phyloP scores from a whole-genome alignment of 805 yeast species.

The Yamadazyma philogaea region DNA sequence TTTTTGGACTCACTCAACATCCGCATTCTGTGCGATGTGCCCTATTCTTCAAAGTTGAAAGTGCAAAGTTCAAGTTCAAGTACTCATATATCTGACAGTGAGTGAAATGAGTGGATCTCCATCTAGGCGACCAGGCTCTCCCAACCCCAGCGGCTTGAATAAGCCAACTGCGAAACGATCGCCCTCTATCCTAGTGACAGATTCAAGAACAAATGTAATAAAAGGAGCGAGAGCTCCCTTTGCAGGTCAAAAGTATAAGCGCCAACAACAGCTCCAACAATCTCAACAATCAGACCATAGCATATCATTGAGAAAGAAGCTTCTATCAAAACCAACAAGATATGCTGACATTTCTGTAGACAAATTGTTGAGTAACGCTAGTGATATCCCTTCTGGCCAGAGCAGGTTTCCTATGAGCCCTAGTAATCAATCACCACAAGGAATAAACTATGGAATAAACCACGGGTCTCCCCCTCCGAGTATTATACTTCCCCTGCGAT shows the following conservation, averaged over 20 bases:
- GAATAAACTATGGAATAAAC: slow-evolving; percentile 10
- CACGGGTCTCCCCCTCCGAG: slow-evolving; percentile 20
- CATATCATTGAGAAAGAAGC: slow-evolving; percentile 22
- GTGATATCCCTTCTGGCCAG: slow-evolving; percentile 86
- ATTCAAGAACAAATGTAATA: slow-evolving; percentile 58
- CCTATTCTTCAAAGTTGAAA: not conserved
- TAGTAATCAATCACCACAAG: slow-evolving; percentile 9
- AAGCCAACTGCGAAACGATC: slow-evolving; percentile 76
- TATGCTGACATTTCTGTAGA: slow-evolving; percentile 82
- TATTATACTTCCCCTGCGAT: slow-evolving; percentile 11
- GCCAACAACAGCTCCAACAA: slow-evolving; percentile 29
- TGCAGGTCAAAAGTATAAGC: slow-evolving; percentile 59
- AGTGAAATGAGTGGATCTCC: slow-evolving; percentile 5
- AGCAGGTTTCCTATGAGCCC: slow-evolving; percentile 41
- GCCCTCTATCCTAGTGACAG: slow-evolving; percentile 92
- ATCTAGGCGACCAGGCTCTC: slow-evolving; percentile 4
- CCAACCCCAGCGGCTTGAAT: not conserved
- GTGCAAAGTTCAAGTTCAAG: not conserved
- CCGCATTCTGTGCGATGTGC: slow-evolving; percentile 4
- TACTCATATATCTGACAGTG: not conserved
- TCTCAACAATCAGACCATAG: slow-evolving; percentile 11
- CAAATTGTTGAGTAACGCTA: slow-evolving; percentile 67
- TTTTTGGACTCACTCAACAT: slow-evolving; percentile 1
- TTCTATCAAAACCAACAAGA: slow-evolving; percentile 34
- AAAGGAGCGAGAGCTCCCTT: slow-evolving; percentile 68